phyloP scores from a whole-genome alignment of 768 basidiomycete genomes.

The Termitomyces sp. region DNA sequence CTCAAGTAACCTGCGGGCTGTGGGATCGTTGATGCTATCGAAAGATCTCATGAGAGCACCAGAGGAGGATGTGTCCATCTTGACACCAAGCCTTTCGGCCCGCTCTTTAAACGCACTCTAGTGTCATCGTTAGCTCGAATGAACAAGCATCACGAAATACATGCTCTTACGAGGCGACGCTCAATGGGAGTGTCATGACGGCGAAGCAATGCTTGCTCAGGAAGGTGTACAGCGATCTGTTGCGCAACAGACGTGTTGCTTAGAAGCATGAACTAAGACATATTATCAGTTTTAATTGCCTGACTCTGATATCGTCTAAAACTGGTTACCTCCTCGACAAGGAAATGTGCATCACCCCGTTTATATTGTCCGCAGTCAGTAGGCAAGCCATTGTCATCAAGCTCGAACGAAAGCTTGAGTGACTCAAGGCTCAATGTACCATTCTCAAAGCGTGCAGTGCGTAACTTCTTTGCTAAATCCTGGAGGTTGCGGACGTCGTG shows the following conservation, averaged over 20 bases:
- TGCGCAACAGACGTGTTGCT: conserved; percentile 90
- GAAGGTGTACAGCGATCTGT: conserved; percentile 88
- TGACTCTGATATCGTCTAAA: not conserved
- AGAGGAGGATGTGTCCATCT: conserved; percentile 75
- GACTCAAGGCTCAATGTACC: conserved; percentile 76
- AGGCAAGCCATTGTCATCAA: conserved; percentile 80
- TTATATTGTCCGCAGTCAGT: conserved; percentile 70
- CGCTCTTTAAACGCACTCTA: conserved; percentile 78
- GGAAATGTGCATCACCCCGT: conserved; percentile 65
- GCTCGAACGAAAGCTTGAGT: conserved; percentile 66
- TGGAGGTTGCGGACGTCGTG: conserved; percentile 73
- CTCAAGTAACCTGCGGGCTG: conserved; percentile 76
- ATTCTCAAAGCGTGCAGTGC: conserved; percentile 68
- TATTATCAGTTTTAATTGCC: not conserved
- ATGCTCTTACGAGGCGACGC: conserved; percentile 69
- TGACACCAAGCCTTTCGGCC: conserved; percentile 78
- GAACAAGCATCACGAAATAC: not conserved
- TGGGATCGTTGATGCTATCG: conserved; percentile 65
- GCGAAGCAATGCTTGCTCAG: conserved; percentile 95
- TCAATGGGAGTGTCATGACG: conserved; percentile 93
- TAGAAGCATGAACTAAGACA: conserved; percentile 85
- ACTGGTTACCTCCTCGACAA: conserved; percentile 81
- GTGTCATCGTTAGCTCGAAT: conserved; percentile 8
- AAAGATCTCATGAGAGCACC: conserved; percentile 85
- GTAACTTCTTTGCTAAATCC: conserved; percentile 68